Evolutionary conservation across 2,329 filamentous ascomycete genomes (phyloP).

Genomic region (Cercospora canescens): DNA sequence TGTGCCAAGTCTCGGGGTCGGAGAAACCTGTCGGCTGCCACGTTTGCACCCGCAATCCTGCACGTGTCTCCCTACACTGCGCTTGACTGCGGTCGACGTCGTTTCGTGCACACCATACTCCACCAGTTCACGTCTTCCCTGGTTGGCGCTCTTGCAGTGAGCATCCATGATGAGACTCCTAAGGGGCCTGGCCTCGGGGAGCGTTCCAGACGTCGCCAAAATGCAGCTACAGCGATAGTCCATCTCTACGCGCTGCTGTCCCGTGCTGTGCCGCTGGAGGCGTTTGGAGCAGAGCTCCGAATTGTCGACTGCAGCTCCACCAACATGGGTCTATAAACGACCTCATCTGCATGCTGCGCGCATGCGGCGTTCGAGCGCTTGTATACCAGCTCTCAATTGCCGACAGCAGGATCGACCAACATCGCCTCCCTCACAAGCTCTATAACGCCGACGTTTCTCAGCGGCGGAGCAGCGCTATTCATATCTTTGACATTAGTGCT

Average conservation of each 20-base stretch:
- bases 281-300: slow-evolving; percentile 7
- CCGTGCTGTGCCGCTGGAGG: slow-evolving; percentile 11
- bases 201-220: neutral
- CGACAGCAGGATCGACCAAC: slow-evolving; percentile 9
- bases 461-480: slow-evolving; percentile 8
- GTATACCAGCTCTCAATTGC: neutral
- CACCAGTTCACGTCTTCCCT: neutral
- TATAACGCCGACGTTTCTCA: neutral
- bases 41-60: neutral
- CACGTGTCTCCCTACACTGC: neutral
- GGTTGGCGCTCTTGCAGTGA: neutral
- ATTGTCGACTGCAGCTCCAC: slow-evolving; percentile 4
- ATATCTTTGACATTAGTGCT: slow-evolving; percentile 1
- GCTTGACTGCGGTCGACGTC: neutral
- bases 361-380: slow-evolving; percentile 7
- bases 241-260: neutral
- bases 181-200: neutral
- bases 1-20: slow-evolving; percentile 2
- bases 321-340: slow-evolving; percentile 9
- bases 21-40: neutral
- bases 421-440: neutral
- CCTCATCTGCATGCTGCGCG: neutral
- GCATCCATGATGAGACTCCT: neutral
- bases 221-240: neutral
- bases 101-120: neutral